Conservation (phyloP, 1,284 basidiomycete species). For the Cryptococcus sp. region DNA sequence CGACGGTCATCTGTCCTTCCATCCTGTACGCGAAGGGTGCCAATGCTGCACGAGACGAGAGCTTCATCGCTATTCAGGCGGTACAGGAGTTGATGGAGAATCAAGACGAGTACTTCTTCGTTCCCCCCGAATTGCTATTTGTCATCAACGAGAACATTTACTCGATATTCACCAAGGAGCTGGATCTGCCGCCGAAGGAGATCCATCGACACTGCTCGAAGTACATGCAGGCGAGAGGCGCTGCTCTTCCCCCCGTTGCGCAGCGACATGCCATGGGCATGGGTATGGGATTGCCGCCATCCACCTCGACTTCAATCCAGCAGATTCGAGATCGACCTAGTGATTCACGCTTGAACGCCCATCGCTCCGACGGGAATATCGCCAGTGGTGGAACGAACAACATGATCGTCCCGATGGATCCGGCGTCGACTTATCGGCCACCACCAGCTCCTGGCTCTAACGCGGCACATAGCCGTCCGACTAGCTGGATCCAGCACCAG, state of each 20-base stretch:
- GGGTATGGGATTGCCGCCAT: constrained; percentile 6
- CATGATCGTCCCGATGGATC: constrained; percentile 2
- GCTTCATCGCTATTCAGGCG: constrained; percentile 85
- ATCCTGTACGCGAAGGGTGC: constrained; percentile 84
- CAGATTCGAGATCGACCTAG: constrained; percentile 21
- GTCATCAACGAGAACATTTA: constrained; percentile 73
- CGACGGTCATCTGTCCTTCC: constrained; percentile 97
- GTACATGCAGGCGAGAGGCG: constrained; percentile 58
- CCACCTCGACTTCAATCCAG: constrained; percentile 1
- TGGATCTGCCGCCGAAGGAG: constrained; percentile 84
- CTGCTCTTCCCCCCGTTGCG: constrained; percentile 4
- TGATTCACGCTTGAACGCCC: constrained; percentile 27
- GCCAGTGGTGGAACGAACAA: constrained; percentile 1
- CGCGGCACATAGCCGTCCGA: constrained; percentile 24
- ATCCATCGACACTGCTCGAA: constrained; percentile 87
- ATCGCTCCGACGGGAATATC: constrained; percentile 29
- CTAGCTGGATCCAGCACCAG: constrained; percentile 31
- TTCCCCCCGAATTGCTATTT: constrained; percentile 79
- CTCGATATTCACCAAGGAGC: constrained; percentile 76
- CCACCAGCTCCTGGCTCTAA: constrained; percentile 7
- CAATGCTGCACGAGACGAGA: constrained; percentile 89
- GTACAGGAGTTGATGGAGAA: constrained; percentile 83
- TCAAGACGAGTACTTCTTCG: constrained; percentile 90
- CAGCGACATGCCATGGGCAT: not conserved
- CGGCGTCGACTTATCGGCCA: constrained; percentile 7